Evolutionary conservation across 1,284 basidiomycete species (phyloP).

Genomic region (Cutaneotrichosporon sp.): DNA sequence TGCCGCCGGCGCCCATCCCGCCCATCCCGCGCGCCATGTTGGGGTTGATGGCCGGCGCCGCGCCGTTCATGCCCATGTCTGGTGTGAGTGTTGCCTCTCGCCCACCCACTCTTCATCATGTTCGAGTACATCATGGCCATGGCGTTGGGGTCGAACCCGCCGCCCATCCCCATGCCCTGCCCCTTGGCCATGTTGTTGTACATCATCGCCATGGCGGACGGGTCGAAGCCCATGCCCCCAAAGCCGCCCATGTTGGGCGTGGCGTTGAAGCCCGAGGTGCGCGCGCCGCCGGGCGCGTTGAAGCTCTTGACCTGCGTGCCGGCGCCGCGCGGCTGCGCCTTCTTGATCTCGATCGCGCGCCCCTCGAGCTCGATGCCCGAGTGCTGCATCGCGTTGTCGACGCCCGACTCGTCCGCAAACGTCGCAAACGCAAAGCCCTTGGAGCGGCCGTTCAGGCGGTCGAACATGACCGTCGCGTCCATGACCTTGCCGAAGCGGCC

Average conservation of each 20-base stretch:
- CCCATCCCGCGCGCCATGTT: slow-evolving; percentile 41
- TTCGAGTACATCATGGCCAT: slow-evolving; percentile 61
- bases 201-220: slow-evolving; percentile 59
- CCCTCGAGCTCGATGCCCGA: slow-evolving; percentile 87
- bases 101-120: slow-evolving; percentile 53
- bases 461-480: slow-evolving; percentile 98
- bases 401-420: slow-evolving; percentile 80
- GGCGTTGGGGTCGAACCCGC: slow-evolving; percentile 56
- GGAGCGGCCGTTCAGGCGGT: slow-evolving; percentile 90
- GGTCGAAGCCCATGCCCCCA: slow-evolving; percentile 54
- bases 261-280: slow-evolving; percentile 23
- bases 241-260: slow-evolving; percentile 23
- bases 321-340: slow-evolving; percentile 73
- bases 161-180: slow-evolving; percentile 21
- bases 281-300: slow-evolving; percentile 42
- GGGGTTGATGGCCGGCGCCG: slow-evolving; percentile 52
- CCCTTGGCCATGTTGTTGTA: slow-evolving; percentile 59
- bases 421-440: slow-evolving; percentile 99
- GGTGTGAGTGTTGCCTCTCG: slow-evolving; percentile 2
- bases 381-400: slow-evolving; percentile 79
- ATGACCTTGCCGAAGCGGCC: slow-evolving; percentile 86
- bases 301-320: slow-evolving; percentile 43
- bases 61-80: slow-evolving; percentile 41
- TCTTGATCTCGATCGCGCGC: slow-evolving; percentile 96
- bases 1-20: slow-evolving; percentile 13